A percentile compares a stretch with the other conserved stretches of the same genome.
Conservation (phyloP, 768 basidiomycete genomes). For the Lactarius pseudohatsudake region DNA sequence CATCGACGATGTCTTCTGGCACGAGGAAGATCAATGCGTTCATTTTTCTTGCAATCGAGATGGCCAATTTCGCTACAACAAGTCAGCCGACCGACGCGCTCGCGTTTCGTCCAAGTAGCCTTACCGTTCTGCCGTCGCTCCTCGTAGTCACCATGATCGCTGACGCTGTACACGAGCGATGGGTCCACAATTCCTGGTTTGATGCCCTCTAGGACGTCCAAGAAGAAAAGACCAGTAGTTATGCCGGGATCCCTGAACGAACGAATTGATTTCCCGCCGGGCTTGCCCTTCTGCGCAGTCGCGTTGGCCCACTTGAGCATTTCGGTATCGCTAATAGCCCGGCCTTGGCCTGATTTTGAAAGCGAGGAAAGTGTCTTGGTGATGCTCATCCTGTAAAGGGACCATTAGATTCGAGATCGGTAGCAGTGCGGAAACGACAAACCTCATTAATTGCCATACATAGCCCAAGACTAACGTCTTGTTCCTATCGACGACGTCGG, state of each 20-base stretch:
- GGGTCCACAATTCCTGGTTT: conserved; percentile 96
- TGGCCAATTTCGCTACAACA: conserved; percentile 84
- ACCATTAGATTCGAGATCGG: background rate
- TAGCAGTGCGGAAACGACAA: conserved; percentile 28
- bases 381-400: conserved; percentile 68
- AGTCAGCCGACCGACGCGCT: background rate
- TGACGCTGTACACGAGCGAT: conserved; percentile 63
- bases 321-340: conserved; percentile 86
- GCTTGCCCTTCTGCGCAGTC: conserved; percentile 72
- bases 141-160: conserved; percentile 68
- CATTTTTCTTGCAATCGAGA: conserved; percentile 98
- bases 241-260: conserved; percentile 94
- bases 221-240: conserved; percentile 88
- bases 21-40: conserved; percentile 95
- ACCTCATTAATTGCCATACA: conserved; percentile 98
- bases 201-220: conserved; percentile 88
- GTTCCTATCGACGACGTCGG: conserved; percentile 93
- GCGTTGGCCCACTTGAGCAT: conserved; percentile 97
- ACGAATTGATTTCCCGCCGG: conserved; percentile 61
- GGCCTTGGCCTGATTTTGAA: conserved; percentile 64
- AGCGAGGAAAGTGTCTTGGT: conserved; percentile 83
- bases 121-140: conserved; percentile 90
- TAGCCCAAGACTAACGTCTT: conserved; percentile 93
- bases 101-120: conserved; percentile 27
- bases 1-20: conserved; percentile 95